Base-by-base conservation (phyloP, 305 asterid genomes). In the Solanum hybrid region DNA sequence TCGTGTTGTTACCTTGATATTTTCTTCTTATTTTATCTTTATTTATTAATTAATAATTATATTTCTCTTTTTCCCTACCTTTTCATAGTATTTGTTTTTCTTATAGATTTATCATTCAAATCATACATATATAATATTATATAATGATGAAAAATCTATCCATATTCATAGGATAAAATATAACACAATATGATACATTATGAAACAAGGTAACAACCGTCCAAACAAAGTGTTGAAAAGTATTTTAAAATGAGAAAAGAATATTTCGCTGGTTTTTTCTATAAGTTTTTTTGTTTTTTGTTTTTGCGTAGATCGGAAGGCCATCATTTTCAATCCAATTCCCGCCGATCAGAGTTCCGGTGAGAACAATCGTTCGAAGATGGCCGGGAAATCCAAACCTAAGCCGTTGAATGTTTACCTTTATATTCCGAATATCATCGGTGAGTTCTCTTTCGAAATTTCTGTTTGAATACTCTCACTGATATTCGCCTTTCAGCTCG, bases 351-450 rank as follows among this genome's bases (percentile, higher is more conserved):
- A 34, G 17, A 77, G 14, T 34, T 77, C 46, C 29, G 40, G 81
- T 26, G 69, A 80, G 86, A 80, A 40, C 20, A 79, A 26, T 24
- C 17, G 31, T 36, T 79, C 27, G 86, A 46, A 27, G 16, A 82
- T 82, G 87, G 87, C 87, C 24, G 87, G 69, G 1, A 82, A 82
- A 82, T 42, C 87, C 24, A 82, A 24, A 82, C 69, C 87, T 1
- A 82, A 82, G 87, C 87, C 72, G 20, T 51, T 82, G n/a, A 82
- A 27, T 82, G 87, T 82, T 42, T 82, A 82, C 38, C 72, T 82
- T 31, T 42, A 82, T 17, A 82, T 82, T 82, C 87, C 87, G 12
- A 82, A 82, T 34, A 46, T 82, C 24, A 46, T 82, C 24, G 87
- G 87, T 82, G 12, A 82, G 26, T 82, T 77, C 10, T 22, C 13